Percentiles rank a stretch among this genome's conserved stretches.
These are phyloP conservation scores for Colletotrichum coccodes DNA, from an alignment of 2,329 filamentous ascomycete species.

Conservation along the genomic window DNA sequence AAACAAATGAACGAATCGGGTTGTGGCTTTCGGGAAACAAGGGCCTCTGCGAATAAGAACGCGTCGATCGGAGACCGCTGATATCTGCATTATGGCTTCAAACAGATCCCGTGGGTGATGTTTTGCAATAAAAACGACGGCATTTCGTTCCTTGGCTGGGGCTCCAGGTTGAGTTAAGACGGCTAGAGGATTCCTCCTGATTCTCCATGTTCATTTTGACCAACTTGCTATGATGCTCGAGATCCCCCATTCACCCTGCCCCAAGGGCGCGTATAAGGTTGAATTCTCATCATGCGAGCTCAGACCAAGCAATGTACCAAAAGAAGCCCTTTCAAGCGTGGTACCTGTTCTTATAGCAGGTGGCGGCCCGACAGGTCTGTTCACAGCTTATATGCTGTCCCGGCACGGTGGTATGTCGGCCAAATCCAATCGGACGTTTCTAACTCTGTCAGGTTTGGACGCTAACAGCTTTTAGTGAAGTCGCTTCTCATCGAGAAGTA, in stretches of 20 bases:
- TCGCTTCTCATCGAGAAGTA: slow-evolving; percentile 45
- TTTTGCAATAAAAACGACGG: background rate
- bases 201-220: background rate
- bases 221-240: background rate
- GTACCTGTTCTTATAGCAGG: slow-evolving; percentile 48
- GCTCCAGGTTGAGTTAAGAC: background rate
- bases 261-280: background rate
- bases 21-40: background rate
- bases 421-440: background rate
- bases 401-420: slow-evolving; percentile 27
- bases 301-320: background rate
- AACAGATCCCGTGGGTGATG: background rate
- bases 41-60: background rate
- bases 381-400: slow-evolving; percentile 44
- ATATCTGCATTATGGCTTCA: background rate
- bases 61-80: background rate
- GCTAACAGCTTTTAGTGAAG: slow-evolving; percentile 34
- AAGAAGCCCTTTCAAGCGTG: slow-evolving; percentile 25
- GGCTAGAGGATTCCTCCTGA: background rate
- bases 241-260: background rate
- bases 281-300: background rate
- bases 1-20: background rate
- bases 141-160: too few relatives aligned
- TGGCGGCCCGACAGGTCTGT: slow-evolving; percentile 47
- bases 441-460: slow-evolving; percentile 15